Evolutionary conservation across 2,329 filamentous ascomycete genomes (phyloP).

Genomic region (Fusarium burgessii): DNA sequence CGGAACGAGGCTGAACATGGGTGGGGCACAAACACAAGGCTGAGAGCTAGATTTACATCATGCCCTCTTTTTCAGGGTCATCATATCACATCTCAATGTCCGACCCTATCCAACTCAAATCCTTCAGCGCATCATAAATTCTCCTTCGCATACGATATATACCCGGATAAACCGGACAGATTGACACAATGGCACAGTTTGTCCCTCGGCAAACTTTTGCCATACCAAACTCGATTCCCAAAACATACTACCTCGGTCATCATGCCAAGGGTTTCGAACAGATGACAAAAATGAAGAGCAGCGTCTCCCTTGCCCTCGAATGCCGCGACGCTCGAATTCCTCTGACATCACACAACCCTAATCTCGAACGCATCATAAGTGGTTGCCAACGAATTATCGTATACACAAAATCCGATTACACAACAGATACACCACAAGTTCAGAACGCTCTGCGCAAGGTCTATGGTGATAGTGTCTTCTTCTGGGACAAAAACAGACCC

Average conservation of each 20-base stretch:
- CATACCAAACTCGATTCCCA: conserved; percentile 77
- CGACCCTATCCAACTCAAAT: neutral
- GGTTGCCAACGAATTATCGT: conserved; percentile 82
- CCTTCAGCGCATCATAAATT: neutral
- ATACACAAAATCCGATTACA: conserved; percentile 91
- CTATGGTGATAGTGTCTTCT: conserved; percentile 53
- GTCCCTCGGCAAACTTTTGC: conserved; percentile 80
- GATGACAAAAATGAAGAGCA: conserved; percentile 85
- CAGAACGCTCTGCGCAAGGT: conserved; percentile 49
- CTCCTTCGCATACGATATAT: conserved; percentile 1
- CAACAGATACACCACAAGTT: conserved; percentile 52
- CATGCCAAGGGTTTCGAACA: conserved; percentile 80
- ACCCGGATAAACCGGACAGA: neutral
- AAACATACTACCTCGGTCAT: conserved; percentile 95
- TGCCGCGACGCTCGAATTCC: conserved; percentile 95
- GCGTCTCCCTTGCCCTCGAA: conserved; percentile 90
- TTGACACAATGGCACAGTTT: conserved; percentile 62
- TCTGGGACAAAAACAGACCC: conserved; percentile 57
- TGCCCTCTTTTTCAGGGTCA: conserved; percentile 21
- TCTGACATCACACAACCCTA: conserved; percentile 87
- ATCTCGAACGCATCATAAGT: conserved; percentile 83
- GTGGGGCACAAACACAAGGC: conserved; percentile 28
- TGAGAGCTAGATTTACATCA: conserved; percentile 24
- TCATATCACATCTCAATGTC: neutral
- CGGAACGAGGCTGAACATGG: conserved; percentile 6